These are phyloP conservation scores for Colletotrichum graminicola DNA, from an alignment of 2,329 filamentous ascomycete species.

Conservation along the genomic window DNA sequence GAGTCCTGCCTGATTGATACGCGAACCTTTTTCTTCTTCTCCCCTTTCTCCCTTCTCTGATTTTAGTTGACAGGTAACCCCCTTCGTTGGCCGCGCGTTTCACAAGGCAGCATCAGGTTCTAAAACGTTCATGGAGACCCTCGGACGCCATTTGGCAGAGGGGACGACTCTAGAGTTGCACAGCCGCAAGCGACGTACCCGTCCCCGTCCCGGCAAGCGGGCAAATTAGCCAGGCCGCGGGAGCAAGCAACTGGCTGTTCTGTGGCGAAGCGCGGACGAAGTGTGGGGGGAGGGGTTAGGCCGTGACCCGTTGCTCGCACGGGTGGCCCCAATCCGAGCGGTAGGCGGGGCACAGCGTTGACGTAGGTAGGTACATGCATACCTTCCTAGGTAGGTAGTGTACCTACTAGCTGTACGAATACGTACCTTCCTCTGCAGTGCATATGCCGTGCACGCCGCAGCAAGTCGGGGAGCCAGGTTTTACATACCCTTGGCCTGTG, in stretches of 20 bases:
- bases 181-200: conserved; percentile 29
- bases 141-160: conserved; percentile 14
- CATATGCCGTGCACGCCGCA: neutral
- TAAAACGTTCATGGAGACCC: conserved; percentile 18
- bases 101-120: conserved; percentile 17
- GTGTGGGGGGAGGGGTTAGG: conserved; percentile 6
- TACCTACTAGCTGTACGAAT: neutral
- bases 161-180: conserved; percentile 5
- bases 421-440: neutral
- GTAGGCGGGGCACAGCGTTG: conserved; percentile 23
- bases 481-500: conserved; percentile 16
- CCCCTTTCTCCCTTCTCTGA: neutral
- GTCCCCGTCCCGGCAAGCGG: conserved; percentile 15
- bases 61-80: neutral
- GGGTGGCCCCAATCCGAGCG: neutral
- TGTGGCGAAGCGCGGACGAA: conserved; percentile 36
- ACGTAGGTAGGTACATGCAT: conserved; percentile 29
- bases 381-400: neutral
- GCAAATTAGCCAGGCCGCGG: conserved; percentile 11
- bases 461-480: conserved; percentile 1
- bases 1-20: neutral
- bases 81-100: conserved; percentile 39
- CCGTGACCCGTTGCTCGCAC: neutral
- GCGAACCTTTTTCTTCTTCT: neutral
- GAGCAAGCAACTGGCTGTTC: neutral